These are phyloP conservation scores for Neurospora hispaniola DNA, from an alignment of 495 filamentous ascomycete species.

Conservation along the genomic window DNA sequence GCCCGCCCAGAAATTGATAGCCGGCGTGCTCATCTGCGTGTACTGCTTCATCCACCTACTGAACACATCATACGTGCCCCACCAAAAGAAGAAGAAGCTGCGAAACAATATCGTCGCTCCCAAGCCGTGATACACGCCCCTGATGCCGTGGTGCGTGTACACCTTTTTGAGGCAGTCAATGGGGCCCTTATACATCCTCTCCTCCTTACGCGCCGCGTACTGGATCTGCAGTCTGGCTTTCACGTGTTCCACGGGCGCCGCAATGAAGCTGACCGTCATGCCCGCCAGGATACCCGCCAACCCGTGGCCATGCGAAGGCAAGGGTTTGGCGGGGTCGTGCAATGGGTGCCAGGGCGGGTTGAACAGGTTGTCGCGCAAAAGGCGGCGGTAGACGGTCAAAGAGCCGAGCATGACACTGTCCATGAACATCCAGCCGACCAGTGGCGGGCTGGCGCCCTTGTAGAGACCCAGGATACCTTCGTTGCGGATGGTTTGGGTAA, in stretches of 20 bases:
- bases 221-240: constrained; percentile 92
- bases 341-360: constrained; percentile 37
- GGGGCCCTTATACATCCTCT: constrained; percentile 73
- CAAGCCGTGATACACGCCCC: constrained; percentile 76
- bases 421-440: constrained; percentile 98
- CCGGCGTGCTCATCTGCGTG: constrained; percentile 64
- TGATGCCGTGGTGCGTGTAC: constrained; percentile 53
- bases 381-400: constrained; percentile 73
- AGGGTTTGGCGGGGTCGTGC: constrained; percentile 24
- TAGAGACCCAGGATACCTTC: constrained; percentile 75
- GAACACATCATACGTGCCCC: constrained; percentile 82
- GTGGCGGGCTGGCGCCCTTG: constrained; percentile 82
- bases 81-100: constrained; percentile 95
- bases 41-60: constrained; percentile 52
- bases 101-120: constrained; percentile 79
- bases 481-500: constrained; percentile 66
- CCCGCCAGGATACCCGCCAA: constrained; percentile 82
- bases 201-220: constrained; percentile 62
- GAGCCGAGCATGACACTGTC: constrained; percentile 91
- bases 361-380: constrained; percentile 73
- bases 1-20: constrained; percentile 94
- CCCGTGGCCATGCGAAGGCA: constrained; percentile 73
- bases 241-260: constrained; percentile 89
- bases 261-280: constrained; percentile 81
- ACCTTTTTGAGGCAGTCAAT: constrained; percentile 73